Evolutionary conservation across 257 asterid genomes (phyloP).

Genomic region (Asclepias syriaca): DNA sequence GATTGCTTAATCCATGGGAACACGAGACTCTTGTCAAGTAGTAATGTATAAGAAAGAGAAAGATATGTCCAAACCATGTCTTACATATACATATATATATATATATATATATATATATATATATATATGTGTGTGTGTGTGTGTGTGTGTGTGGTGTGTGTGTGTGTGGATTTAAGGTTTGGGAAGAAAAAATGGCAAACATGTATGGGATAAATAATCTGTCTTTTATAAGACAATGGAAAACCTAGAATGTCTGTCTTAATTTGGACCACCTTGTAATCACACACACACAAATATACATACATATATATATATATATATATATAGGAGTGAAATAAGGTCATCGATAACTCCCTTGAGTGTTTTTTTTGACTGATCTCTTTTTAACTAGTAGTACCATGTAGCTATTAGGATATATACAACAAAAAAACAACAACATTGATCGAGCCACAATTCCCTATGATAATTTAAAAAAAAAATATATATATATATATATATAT

Average conservation of each 20-base stretch:
- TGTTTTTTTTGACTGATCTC: not conserved
- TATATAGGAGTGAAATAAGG: not conserved
- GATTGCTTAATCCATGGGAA: conserved; percentile 8
- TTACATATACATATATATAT: not conserved
- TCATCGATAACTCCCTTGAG: not conserved
- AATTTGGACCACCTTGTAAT: conserved; percentile 10
- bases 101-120: not conserved
- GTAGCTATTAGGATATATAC: too few species aligned
- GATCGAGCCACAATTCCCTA: not conserved
- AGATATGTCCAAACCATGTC: not conserved
- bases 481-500: too few species aligned
- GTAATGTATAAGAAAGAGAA: not conserved
- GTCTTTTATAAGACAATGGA: not conserved
- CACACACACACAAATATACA: not conserved
- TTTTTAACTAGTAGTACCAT: too few species aligned
- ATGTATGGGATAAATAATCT: too few species aligned
- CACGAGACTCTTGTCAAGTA: conserved; percentile 1
- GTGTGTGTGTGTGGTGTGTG: too few species aligned
- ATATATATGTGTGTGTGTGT: too few species aligned
- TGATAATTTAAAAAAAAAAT: not conserved
- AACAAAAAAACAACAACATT: not conserved
- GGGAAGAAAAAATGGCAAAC: not conserved
- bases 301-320: too few species aligned
- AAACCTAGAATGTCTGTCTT: conserved; percentile 21
- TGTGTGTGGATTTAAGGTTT: too few species aligned